Evolutionary conservation across 352 stramenopile genomes (phyloP), one percentile per base, ranked within the genome.

Genomic region (Pythium apleroticum): DNA sequence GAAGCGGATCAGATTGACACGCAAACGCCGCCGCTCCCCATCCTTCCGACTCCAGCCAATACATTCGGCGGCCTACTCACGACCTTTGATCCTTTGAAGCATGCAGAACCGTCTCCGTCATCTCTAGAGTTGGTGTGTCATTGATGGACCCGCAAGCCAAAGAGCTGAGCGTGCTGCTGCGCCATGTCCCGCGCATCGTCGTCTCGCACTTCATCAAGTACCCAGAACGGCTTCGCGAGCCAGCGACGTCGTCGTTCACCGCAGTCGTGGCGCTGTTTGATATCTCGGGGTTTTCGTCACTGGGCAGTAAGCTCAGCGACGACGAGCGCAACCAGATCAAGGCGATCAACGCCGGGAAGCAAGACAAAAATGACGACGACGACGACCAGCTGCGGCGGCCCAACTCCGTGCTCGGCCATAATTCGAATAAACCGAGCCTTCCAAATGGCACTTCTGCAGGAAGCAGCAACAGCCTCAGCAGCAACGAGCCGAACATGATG

Each of bases 211-310:
- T 86, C 52, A 22, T 84, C 4, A 71, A 68, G 25, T 78, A 76
- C 1, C 78, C 71, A 3, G 72, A 87, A 45, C 76, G 71, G 3
- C 75, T 83, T 11, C 74, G 69, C 22, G 81, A 75, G 11, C 81
- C 84, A 5, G 77, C 82, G 66, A 76, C 71, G 30, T 63, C 49
- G 19, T 67, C 71, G 5, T 91, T 91, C 55, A 70, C 78, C 0
- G 84, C 80, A 0, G 81, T 89, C 5, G 82, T 95, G 12, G 88
- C 78, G 11, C 69, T 96, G 14, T 95, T 96, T 52, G 86, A 96
- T 60, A 93, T 96, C 33, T 93, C 82, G 14, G 89, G 88, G 4
- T 97, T 96, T 66, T 95, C 87, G 0, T 91, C 80, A 7, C 81
- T 95, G 14, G 88, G 84, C 20, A 91, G 87, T 60, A 78, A 78